phyloP scores from a whole-genome alignment of 805 yeast genomes.

The Candida pseudofarinosa region DNA sequence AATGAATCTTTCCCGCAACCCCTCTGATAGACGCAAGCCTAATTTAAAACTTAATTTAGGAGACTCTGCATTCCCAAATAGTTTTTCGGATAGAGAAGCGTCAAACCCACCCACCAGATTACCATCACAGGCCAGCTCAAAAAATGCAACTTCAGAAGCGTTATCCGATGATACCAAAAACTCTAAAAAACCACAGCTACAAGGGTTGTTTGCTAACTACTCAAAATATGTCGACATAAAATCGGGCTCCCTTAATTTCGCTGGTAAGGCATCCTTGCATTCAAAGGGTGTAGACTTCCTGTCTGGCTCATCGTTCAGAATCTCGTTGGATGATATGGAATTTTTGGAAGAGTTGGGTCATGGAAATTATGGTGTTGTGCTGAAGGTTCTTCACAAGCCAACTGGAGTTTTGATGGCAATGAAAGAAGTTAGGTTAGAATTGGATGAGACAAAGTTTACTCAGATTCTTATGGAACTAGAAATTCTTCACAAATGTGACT shows the following conservation, averaged over 20 bases:
- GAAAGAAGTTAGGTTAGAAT: constrained; percentile 91
- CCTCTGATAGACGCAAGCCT: constrained; percentile 38
- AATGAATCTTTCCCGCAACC: constrained; percentile 33
- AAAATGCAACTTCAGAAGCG: constrained; percentile 7
- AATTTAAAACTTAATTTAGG: constrained; percentile 34
- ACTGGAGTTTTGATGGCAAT: constrained; percentile 92
- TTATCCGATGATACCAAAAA: constrained; percentile 15
- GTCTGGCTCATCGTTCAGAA: constrained; percentile 81
- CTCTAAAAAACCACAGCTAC: constrained; percentile 30
- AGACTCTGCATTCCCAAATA: constrained; percentile 4
- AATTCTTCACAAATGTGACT: constrained; percentile 83
- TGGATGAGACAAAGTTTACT: constrained; percentile 89
- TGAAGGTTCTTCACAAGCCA: constrained; percentile 89
- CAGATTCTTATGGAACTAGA: constrained; percentile 97
- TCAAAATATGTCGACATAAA: constrained; percentile 87
- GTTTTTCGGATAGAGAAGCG: constrained; percentile 4
- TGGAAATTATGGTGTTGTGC: constrained; percentile 95
- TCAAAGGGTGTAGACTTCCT: constrained; percentile 90
- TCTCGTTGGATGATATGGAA: constrained; percentile 79
- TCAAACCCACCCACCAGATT: constrained; percentile 7
- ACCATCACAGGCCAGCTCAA: constrained; percentile 1
- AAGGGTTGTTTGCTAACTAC: constrained; percentile 76
- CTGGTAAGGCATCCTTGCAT: constrained; percentile 89
- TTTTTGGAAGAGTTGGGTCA: constrained; percentile 86
- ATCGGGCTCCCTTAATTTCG: constrained; percentile 86